Percentiles rank a stretch among this genome's conserved stretches.
Evolutionary conservation across 2,329 filamentous ascomycete species (phyloP).

Genomic region (Aspergillus oerlinghausenensis): DNA sequence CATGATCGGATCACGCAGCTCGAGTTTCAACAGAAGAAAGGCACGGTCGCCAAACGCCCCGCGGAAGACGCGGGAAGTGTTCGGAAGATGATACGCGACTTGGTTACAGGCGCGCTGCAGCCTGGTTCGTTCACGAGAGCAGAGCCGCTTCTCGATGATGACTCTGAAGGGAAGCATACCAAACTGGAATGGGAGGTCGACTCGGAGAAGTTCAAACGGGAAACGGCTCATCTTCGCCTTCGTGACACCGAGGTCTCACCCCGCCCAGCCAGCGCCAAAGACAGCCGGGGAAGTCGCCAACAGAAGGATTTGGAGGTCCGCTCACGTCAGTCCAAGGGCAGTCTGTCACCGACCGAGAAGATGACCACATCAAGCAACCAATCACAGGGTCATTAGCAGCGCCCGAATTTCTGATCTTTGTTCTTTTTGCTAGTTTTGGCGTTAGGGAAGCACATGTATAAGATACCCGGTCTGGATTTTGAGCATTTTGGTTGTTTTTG

Average conservation of each 20-base stretch:
- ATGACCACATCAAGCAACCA: not conserved
- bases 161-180: not conserved
- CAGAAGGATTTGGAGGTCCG: not conserved
- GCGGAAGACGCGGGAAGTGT: not conserved
- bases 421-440: not conserved
- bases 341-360: not conserved
- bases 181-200: not conserved
- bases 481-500: no score
- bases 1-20: not conserved
- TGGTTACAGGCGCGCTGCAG: not conserved
- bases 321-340: not conserved
- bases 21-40: not conserved
- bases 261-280: no score
- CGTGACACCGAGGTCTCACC: not conserved
- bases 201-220: not conserved
- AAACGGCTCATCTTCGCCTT: not conserved
- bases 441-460: not conserved
- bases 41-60: not conserved
- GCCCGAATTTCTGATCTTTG: not conserved
- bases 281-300: not conserved
- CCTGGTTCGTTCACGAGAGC: not conserved
- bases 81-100: no score
- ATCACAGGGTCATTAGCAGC: not conserved
- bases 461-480: not conserved
- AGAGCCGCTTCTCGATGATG: not conserved